These are phyloP conservation scores for Biscogniauxia marginata DNA, from an alignment of 2,329 filamentous ascomycete genomes.

Conservation along the genomic window DNA sequence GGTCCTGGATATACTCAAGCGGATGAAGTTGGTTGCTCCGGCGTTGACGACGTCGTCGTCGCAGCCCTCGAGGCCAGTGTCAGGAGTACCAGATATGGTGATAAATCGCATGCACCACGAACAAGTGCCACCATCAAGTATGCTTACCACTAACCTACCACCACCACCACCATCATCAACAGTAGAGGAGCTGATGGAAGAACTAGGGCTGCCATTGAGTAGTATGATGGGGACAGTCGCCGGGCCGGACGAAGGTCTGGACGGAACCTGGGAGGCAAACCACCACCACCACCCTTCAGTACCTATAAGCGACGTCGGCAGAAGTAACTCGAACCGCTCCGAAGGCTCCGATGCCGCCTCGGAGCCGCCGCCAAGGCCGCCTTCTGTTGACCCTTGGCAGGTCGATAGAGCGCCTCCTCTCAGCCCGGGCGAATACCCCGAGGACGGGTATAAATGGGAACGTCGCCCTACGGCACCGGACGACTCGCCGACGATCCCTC, in stretches of 20 bases:
- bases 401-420: conserved; percentile 28
- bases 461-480: conserved; percentile 20
- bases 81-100: conserved; percentile 11
- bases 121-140: conserved; percentile 24
- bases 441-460: conserved; percentile 22
- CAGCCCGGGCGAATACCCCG: conserved; percentile 15
- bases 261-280: conserved; percentile 7
- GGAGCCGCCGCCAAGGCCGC: conserved; percentile 34
- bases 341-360: conserved; percentile 23
- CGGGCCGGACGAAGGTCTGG: conserved; percentile 24
- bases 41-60: conserved; percentile 20
- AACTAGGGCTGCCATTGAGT: conserved; percentile 25
- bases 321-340: conserved; percentile 26
- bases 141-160: conserved; percentile 22
- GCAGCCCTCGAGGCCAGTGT: conserved; percentile 12
- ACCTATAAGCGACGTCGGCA: conserved; percentile 19
- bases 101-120: conserved; percentile 12
- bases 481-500: conserved; percentile 34
- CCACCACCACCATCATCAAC: conserved; percentile 16
- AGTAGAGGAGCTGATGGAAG: conserved; percentile 24
- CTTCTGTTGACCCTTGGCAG: conserved; percentile 45
- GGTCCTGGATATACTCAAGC: conserved; percentile 50
- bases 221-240: conserved; percentile 25
- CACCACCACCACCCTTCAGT: conserved; percentile 11
- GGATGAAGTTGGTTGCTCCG: conserved; percentile 49